Percentiles rank a stretch among this genome's conserved stretches.
Evolutionary conservation across 2,329 filamentous ascomycete species (phyloP).

Genomic region (Thermothelomyces thermophilus): DNA sequence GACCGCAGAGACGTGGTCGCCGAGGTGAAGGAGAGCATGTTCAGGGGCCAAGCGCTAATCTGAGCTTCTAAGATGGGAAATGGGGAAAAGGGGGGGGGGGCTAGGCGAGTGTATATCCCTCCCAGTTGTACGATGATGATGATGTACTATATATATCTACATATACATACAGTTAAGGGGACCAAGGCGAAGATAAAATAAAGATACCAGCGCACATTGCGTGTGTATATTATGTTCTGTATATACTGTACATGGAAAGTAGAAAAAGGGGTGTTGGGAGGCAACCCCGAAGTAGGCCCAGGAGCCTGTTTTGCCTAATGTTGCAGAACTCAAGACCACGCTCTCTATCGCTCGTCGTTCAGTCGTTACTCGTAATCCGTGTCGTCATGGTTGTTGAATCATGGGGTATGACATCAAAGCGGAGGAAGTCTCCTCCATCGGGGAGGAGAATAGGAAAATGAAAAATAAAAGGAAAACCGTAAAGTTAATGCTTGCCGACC

Average conservation of each 20-base stretch:
- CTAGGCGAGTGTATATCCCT: conserved; percentile 6
- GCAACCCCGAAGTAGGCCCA: too few species aligned
- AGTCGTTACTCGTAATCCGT: conserved; percentile 6
- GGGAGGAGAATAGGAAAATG: too few species aligned
- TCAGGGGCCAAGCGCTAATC: conserved; percentile 70
- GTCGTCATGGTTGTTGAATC: too few species aligned
- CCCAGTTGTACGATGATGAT: neutral
- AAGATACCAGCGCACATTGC: neutral
- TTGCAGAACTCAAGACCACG: neutral
- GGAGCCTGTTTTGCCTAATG: too few species aligned
- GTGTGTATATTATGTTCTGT: neutral
- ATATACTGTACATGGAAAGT: neutral
- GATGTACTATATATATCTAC: conserved; percentile 4
- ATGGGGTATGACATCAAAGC: too few species aligned
- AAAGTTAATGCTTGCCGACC: conserved; percentile 8
- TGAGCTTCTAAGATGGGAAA: conserved; percentile 38
- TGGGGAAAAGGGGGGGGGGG: neutral
- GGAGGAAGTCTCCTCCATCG: too few species aligned
- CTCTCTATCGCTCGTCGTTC: conserved; percentile 11
- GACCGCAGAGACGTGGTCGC: conserved; percentile 85
- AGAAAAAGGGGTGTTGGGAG: too few species aligned
- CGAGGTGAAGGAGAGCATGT: conserved; percentile 88
- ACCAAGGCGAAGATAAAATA: neutral
- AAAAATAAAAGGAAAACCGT: neutral
- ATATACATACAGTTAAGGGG: too few species aligned